phyloP scores from a whole-genome alignment of 225 moss, liverwort and hornwort species.

The Thuidium tamariscinum region DNA sequence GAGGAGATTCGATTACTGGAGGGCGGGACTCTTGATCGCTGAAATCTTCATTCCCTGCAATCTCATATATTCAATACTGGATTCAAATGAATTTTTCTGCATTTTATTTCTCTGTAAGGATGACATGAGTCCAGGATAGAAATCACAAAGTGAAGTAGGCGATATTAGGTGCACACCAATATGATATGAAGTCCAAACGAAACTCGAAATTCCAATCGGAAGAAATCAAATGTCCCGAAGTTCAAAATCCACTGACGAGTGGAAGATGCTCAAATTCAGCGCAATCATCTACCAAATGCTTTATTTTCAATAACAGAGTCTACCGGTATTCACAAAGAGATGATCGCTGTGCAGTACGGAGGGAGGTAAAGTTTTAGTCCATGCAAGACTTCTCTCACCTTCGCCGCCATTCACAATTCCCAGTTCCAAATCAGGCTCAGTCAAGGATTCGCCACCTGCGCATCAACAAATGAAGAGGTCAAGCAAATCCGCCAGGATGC shows the following conservation, averaged over 20 bases:
- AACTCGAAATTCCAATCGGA: not conserved
- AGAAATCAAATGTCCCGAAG: not conserved
- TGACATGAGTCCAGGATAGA: not conserved
- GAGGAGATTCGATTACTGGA: not conserved
- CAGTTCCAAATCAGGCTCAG: not conserved
- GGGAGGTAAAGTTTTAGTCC: no score
- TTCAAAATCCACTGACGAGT: not conserved
- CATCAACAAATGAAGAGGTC: not conserved
- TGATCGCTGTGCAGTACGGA: not conserved
- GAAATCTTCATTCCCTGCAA: not conserved
- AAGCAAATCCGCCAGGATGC: not conserved
- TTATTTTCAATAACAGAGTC: not conserved
- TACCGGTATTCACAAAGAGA: not conserved
- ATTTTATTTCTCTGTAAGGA: no score
- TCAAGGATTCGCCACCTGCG: not conserved
- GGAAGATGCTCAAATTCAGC: not conserved
- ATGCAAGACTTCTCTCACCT: not conserved
- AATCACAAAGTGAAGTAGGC: no score
- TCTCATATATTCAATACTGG: no score
- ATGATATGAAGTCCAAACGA: no score
- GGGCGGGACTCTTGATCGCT: not conserved
- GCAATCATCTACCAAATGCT: no score
- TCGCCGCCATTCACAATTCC: no score
- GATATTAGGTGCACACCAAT: not conserved
- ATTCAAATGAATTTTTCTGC: not conserved